A percentile compares a stretch with the other conserved stretches of the same genome.
phyloP scores from a whole-genome alignment of 2,329 filamentous ascomycete genomes.

The Pezicula neosporulosa region DNA sequence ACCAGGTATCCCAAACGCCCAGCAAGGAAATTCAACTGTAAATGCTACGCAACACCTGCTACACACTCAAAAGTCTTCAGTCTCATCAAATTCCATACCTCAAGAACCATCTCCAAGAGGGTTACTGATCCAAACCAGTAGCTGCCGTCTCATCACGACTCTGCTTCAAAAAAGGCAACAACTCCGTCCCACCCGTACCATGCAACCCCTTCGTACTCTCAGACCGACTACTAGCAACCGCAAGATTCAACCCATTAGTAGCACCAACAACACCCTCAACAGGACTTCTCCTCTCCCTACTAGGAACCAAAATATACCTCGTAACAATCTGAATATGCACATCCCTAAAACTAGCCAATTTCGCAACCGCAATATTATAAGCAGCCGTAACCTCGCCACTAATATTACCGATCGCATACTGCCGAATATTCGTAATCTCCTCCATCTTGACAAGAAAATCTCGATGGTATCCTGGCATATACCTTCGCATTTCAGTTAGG shows the following conservation, averaged over 20 bases:
- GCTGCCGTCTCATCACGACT: constrained; percentile 77
- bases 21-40: too few species aligned
- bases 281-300: constrained; percentile 37
- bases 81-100: too few species aligned
- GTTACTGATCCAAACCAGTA: constrained; percentile 8
- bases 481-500: constrained; percentile 66
- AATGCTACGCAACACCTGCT: too few species aligned
- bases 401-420: constrained; percentile 51
- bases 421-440: constrained; percentile 69
- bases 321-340: constrained; percentile 89
- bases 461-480: constrained; percentile 86
- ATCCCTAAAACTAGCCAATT: constrained; percentile 73
- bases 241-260: constrained; percentile 37
- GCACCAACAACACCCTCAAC: constrained; percentile 31
- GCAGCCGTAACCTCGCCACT: constrained; percentile 45
- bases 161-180: constrained; percentile 89
- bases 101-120: too few species aligned
- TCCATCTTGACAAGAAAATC: constrained; percentile 72
- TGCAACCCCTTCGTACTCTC: constrained; percentile 45
- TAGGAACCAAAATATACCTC: constrained; percentile 84
- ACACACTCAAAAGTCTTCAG: too few species aligned
- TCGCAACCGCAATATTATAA: constrained; percentile 72
- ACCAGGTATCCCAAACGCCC: too few species aligned
- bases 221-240: constrained; percentile 18
- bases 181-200: constrained; percentile 81